These are phyloP conservation scores for Microbotryum scabiosae DNA, from an alignment of 1,284 basidiomycete genomes.

Conservation along the genomic window DNA sequence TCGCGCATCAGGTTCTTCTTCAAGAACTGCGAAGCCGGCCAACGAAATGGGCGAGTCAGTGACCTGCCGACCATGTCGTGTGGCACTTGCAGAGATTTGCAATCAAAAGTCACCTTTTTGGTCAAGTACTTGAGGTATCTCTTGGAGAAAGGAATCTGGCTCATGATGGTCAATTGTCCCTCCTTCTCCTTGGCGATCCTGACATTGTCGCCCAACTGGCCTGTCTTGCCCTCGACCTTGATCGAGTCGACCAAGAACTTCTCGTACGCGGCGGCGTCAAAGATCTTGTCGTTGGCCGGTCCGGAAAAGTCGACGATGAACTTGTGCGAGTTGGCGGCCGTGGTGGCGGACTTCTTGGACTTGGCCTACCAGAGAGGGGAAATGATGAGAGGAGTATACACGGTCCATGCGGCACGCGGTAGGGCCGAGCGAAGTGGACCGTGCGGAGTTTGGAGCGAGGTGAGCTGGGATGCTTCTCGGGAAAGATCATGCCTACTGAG, in stretches of 20 bases:
- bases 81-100: constrained; percentile 34
- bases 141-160: constrained; percentile 40
- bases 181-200: constrained; percentile 38
- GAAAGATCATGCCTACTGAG: no score
- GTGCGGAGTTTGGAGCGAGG: no score
- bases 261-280: constrained; percentile 44
- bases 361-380: no score
- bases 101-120: constrained; percentile 35
- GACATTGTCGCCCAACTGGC: constrained; percentile 43
- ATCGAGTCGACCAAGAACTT: constrained; percentile 46
- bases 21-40: constrained; percentile 22
- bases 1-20: constrained; percentile 37
- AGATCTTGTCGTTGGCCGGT: constrained; percentile 44
- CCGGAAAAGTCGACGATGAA: constrained; percentile 45
- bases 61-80: not conserved
- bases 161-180: constrained; percentile 31
- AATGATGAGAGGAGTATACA: no score
- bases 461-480: no score
- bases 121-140: constrained; percentile 45
- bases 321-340: constrained; percentile 15
- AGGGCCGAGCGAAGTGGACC: no score
- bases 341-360: not conserved
- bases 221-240: constrained; percentile 46
- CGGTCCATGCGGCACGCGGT: no score
- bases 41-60: not conserved